phyloP scores from a whole-genome alignment of 225 moss, liverwort and hornwort species.

The Sphagnum contortum region DNA sequence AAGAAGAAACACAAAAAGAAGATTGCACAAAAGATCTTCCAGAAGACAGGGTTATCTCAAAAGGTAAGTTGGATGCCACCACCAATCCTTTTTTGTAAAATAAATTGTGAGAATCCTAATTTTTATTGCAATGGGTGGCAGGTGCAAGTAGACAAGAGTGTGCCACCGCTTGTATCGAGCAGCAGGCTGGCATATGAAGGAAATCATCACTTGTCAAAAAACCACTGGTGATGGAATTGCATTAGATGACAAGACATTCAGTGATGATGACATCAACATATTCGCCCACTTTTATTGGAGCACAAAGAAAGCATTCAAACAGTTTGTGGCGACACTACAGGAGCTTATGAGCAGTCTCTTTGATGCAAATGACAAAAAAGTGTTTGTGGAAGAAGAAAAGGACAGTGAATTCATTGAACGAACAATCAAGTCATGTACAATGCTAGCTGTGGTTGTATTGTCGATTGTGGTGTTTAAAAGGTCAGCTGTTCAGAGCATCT shows the following conservation, averaged over 20 bases:
- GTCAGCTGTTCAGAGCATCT: conserved; percentile 37
- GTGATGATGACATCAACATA: conserved; percentile 19
- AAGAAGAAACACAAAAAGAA: too few relatives aligned
- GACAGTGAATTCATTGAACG: conserved; percentile 45
- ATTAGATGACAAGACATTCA: neutral
- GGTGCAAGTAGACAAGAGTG: neutral
- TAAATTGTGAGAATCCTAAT: too few relatives aligned
- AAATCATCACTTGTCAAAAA: neutral
- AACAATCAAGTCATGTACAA: conserved; percentile 69
- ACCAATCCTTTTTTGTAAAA: too few relatives aligned
- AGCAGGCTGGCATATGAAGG: neutral
- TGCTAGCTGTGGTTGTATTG: conserved; percentile 78
- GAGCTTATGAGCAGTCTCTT: conserved; percentile 63
- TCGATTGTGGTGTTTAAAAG: conserved; percentile 76
- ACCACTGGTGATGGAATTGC: conserved; percentile 8
- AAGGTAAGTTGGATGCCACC: too few relatives aligned
- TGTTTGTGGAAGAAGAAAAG: conserved; percentile 28
- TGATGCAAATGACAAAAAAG: conserved; percentile 46
- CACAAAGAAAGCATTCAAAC: conserved; percentile 44
- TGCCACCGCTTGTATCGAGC: neutral
- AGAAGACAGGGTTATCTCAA: too few relatives aligned
- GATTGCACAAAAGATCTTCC: too few relatives aligned
- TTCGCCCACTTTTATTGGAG: conserved; percentile 60
- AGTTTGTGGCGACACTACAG: conserved; percentile 52
- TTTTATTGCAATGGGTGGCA: too few relatives aligned